Conservation (phyloP, 2,329 filamentous ascomycete species). For the Apiospora saccharicola region DNA sequence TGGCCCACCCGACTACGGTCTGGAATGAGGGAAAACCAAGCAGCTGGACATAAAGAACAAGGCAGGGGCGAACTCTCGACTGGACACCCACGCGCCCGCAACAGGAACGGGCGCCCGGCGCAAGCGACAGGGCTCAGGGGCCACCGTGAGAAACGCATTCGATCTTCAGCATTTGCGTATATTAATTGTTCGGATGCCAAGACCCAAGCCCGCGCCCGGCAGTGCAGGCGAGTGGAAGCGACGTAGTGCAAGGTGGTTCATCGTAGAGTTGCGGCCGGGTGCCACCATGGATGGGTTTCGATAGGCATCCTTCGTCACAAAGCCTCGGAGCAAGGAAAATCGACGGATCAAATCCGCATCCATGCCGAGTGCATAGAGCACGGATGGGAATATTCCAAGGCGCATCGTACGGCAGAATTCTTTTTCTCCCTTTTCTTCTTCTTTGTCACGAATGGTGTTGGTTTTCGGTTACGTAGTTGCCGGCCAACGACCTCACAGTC, state of each 20-base stretch:
- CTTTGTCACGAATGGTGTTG: not conserved
- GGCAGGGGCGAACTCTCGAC: constrained; percentile 11
- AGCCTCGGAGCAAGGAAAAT: not conserved
- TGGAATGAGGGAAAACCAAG: constrained; percentile 7
- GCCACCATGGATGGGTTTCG: constrained; percentile 1
- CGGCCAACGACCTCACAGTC: not conserved
- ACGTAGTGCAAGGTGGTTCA: constrained; percentile 15
- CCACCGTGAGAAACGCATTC: not conserved
- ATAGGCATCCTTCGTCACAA: constrained; percentile 3
- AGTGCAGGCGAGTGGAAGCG: constrained; percentile 16
- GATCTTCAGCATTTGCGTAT: constrained; percentile 10
- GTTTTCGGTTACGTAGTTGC: not conserved
- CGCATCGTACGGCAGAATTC: not conserved
- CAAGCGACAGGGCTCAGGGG: constrained; percentile 3
- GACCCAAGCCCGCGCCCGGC: constrained; percentile 6
- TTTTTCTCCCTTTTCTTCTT: not conserved
- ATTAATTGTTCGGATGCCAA: constrained; percentile 22
- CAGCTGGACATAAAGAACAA: constrained; percentile 11
- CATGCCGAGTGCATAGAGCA: not conserved
- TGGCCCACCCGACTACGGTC: not conserved
- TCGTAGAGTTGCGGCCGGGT: constrained; percentile 7
- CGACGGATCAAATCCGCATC: not conserved
- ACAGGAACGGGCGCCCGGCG: constrained; percentile 13
- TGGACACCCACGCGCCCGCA: not conserved
- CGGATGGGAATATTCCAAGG: not conserved